Evolutionary conservation across 2,329 filamentous ascomycete genomes (phyloP).

Genomic region (Colletotrichum aenigma): DNA sequence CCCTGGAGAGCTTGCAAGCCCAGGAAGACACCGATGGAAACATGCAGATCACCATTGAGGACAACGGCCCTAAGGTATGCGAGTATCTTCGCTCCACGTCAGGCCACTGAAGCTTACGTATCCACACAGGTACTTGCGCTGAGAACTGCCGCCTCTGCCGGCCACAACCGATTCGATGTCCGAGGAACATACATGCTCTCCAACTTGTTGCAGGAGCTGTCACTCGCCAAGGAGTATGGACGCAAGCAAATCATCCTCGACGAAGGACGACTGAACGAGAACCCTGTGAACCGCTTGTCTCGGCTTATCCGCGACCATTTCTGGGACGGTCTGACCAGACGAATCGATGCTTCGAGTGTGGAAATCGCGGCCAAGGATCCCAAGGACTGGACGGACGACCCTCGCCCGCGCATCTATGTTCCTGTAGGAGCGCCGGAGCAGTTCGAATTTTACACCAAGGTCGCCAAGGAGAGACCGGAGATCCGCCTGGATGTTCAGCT

Average conservation of each 20-base stretch:
- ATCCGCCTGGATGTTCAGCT: slow-evolving; percentile 86
- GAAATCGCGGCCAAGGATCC: slow-evolving; percentile 86
- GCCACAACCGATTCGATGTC: slow-evolving; percentile 86
- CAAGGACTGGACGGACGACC: slow-evolving; percentile 94
- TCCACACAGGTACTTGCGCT: slow-evolving; percentile 75
- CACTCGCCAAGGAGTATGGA: slow-evolving; percentile 87
- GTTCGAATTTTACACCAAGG: slow-evolving; percentile 82
- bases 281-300: slow-evolving; percentile 86
- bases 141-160: slow-evolving; percentile 84
- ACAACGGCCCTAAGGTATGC: slow-evolving; percentile 84
- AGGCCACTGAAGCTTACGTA: slow-evolving; percentile 3
- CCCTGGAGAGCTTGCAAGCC: slow-evolving; percentile 76
- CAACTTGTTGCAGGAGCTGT: slow-evolving; percentile 93
- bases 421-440: slow-evolving; percentile 86
- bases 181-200: slow-evolving; percentile 97
- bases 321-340: slow-evolving; percentile 88
- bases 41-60: slow-evolving; percentile 97
- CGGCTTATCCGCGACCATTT: slow-evolving; percentile 89
- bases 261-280: slow-evolving; percentile 90
- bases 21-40: slow-evolving; percentile 95
- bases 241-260: slow-evolving; percentile 90
- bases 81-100: neutral
- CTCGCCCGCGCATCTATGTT: slow-evolving; percentile 89
- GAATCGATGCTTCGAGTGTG: slow-evolving; percentile 88
- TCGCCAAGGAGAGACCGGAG: slow-evolving; percentile 80